Base-by-base conservation (phyloP, 495 filamentous ascomycete genomes). In the Aspergillus olivimuriae region DNA sequence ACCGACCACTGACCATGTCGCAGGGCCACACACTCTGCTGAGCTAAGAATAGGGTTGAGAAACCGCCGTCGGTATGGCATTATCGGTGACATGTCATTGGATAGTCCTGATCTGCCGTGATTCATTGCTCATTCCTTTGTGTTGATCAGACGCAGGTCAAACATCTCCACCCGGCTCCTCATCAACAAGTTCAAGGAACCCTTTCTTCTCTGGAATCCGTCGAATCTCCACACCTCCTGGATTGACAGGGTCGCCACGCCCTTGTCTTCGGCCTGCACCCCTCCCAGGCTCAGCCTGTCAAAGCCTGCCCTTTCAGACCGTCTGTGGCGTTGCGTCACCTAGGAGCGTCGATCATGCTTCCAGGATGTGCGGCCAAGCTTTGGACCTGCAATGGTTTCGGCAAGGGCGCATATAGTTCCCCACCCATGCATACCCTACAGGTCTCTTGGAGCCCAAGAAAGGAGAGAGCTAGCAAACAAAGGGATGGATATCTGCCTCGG, bases 311-410 rank as follows among this genome's bases (percentile, higher is more conserved):
- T n/a, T n/a, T n/a, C n/a, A n/a, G n/a, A n/a, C n/a, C n/a, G n/a
- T n/a, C 30, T 10, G 2, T 41, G 38, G 14, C 20, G 38, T 24
- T 41, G 20, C 18, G 22, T 16, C 21, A 2, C n/a, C 36, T 2
- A 14, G 24, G 11, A 20, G 12, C 23, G 38, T 41, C 38, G 38
- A 41, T 41, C 38, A 41, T 28, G 24, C 38, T 11, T 20, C 24
- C 18, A 23, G 18, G 10, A 23, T 22, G 35, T 39, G 38, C 30
- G 19, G 38, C 23, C 23, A 41, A 41, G 38, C 38, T 41, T 41
- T 41, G 14, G 2, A 11, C 21, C 20, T 18, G 6, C 21, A n/a
- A 30, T 30, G 23, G 33, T 16, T 9, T 24, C 38, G 22, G 23
- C 11, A 41, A 39, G 38, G 38, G 38, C 19, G 38, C 38, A 15